Evolutionary conservation across 225 moss, liverwort and hornwort genomes (phyloP), one percentile per base, ranked within the genome.

Genomic region (Marchantia polymorpha): DNA sequence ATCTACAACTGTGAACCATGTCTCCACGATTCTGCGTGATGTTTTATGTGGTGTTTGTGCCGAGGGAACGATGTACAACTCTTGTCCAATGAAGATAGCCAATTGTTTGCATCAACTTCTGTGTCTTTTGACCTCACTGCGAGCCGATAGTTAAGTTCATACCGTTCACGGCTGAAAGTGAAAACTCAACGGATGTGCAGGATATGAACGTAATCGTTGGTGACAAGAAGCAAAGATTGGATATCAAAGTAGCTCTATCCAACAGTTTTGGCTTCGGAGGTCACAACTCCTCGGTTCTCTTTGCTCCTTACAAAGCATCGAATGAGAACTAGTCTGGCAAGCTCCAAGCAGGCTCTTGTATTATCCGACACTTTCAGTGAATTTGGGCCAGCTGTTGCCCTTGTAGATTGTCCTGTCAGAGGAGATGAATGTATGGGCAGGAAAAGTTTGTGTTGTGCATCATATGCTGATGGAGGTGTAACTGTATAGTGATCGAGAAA

Each of bases 201-300:
- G 90, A 89, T 69, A 89, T 93, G 90, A 82, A 74, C 47, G 83
- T 94, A 48, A 83, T 94, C 58, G 89, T 94, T 14, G 94, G 95
- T 81, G 91, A 85, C 77, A 67, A 90, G 88, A 96, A 96, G 85
- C 89, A 93, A 92, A 90, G 84, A 82, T 80, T 96, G 86, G 86
- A 96, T 77, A 83, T 96, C 81, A 96, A 93, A 84, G 92, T 96
- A 46, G 95, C 94, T 30, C 78, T 96, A 77, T 96, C 95, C 64
- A 96, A 96, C 77, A 94, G 93, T 77, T 95, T 95, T 76, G 93
- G 93, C 73, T 93, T 93, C 80, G 95, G 95, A 79, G 95, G 95
- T 56, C 95, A 95, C 82, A 95, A 95, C 79, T 93, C 95, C 15
- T 93, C 95, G 64, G 89, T 96, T 81, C 91, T 96, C 84, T 96